Evolutionary conservation across 73 alveolate genomes (phyloP).

Genomic region (Chromera velia): DNA sequence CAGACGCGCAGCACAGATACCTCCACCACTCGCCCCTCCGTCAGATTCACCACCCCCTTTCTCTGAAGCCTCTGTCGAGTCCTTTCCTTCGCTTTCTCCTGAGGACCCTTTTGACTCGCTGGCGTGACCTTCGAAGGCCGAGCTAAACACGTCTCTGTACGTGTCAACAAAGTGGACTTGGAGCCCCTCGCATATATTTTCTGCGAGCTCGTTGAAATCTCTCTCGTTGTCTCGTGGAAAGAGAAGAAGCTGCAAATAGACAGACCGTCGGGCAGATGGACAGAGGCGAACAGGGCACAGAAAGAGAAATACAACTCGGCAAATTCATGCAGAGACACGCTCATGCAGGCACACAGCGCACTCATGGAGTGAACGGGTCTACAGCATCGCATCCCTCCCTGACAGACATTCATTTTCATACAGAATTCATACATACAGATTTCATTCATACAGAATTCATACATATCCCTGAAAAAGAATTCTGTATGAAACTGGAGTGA

Average conservation of each 20-base stretch:
- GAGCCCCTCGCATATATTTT: background rate
- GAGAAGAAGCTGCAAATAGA: constrained; percentile 12
- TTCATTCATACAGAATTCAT: background rate
- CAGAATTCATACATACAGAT: constrained; percentile 11
- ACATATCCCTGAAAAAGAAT: background rate
- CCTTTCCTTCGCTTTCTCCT: too few species aligned
- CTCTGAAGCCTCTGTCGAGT: too few species aligned
- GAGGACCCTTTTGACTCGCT: too few species aligned
- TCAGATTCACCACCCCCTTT: too few species aligned
- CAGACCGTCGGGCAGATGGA: too few species aligned
- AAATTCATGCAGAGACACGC: background rate
- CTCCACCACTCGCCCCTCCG: too few species aligned
- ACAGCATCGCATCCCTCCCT: too few species aligned
- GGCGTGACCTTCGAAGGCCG: too few species aligned
- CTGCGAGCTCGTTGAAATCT: background rate
- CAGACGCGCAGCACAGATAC: too few species aligned
- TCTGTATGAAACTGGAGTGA: background rate
- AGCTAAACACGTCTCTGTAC: constrained; percentile 28
- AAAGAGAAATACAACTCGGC: too few species aligned
- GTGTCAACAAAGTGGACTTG: constrained; percentile 30
- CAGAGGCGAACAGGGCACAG: too few species aligned
- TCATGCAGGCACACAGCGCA: background rate
- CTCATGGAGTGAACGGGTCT: too few species aligned
- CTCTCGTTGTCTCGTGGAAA: background rate
- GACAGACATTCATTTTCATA: constrained; percentile 29